These are phyloP conservation scores for Pyrus pyrifolia DNA, from an alignment of 306 rosid species.

Conservation along the genomic window DNA sequence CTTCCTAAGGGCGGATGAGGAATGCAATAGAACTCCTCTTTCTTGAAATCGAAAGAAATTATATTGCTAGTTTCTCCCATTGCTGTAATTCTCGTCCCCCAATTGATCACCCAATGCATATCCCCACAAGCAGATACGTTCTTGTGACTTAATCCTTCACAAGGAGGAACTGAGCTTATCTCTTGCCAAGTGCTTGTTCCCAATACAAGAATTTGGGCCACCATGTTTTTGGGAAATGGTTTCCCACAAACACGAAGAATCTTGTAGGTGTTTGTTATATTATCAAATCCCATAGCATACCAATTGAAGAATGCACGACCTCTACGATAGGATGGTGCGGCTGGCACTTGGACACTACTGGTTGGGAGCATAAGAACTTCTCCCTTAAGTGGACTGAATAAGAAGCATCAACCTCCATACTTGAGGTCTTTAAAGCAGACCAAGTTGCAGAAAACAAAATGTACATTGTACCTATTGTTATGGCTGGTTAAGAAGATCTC, in stretches of 20 bases:
- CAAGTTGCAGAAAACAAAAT: background rate
- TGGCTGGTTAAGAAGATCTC: background rate
- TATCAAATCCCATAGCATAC: background rate
- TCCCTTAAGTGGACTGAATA: background rate
- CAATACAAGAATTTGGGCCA: background rate
- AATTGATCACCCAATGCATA: background rate
- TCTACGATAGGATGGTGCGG: too few species aligned
- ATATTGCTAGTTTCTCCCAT: background rate
- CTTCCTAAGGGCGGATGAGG: background rate
- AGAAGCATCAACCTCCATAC: background rate
- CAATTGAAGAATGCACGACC: background rate
- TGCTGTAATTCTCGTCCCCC: background rate
- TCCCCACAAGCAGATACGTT: background rate
- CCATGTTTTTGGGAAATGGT: background rate
- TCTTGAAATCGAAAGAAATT: background rate
- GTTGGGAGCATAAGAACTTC: background rate
- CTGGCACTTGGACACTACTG: background rate
- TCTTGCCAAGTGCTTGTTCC: background rate
- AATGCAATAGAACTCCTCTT: background rate
- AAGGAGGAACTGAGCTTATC: background rate
- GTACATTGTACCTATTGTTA: too few species aligned
- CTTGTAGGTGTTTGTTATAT: background rate
- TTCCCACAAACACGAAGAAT: background rate
- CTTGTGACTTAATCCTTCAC: background rate
- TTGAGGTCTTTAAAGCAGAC: background rate